Percentiles rank a stretch among this genome's conserved stretches.
Evolutionary conservation across 2,329 filamentous ascomycete species (phyloP).

Genomic region (Fusarium begoniae): DNA sequence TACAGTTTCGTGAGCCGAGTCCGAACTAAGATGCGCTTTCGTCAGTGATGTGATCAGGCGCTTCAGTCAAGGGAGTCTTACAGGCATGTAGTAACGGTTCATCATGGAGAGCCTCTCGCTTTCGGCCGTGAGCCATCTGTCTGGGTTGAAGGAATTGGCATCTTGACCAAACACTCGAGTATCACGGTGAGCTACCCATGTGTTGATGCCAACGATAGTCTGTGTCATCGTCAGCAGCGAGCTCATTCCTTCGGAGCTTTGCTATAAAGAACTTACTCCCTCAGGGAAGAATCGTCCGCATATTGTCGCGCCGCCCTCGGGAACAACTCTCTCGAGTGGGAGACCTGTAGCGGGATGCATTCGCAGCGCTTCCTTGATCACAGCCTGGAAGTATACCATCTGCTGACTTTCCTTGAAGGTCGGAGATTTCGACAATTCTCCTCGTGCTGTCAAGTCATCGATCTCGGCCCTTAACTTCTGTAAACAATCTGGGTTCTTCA

Average conservation of each 20-base stretch:
- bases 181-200: conserved; percentile 37
- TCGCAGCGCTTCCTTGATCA: conserved; percentile 34
- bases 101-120: conserved; percentile 8
- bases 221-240: background rate
- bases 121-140: conserved; percentile 26
- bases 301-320: conserved; percentile 26
- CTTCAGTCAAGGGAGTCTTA: background rate
- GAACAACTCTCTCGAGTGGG: conserved; percentile 30
- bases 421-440: background rate
- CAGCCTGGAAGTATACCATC: conserved; percentile 32
- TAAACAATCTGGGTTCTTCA: conserved; percentile 18
- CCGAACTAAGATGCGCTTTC: conserved; percentile 26
- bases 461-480: conserved; percentile 20
- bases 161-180: conserved; percentile 27
- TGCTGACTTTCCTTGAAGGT: conserved; percentile 35
- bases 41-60: background rate
- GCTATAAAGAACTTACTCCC: conserved; percentile 1
- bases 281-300: conserved; percentile 29
- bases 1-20: conserved; percentile 34
- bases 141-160: conserved; percentile 24
- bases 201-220: conserved; percentile 35
- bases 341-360: conserved; percentile 35
- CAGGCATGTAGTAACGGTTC: conserved; percentile 39
- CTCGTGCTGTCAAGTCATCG: background rate
- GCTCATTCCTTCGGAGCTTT: rapidly evolving